phyloP scores from a whole-genome alignment of 768 basidiomycete species.

The Macrolepiota fuliginosa region DNA sequence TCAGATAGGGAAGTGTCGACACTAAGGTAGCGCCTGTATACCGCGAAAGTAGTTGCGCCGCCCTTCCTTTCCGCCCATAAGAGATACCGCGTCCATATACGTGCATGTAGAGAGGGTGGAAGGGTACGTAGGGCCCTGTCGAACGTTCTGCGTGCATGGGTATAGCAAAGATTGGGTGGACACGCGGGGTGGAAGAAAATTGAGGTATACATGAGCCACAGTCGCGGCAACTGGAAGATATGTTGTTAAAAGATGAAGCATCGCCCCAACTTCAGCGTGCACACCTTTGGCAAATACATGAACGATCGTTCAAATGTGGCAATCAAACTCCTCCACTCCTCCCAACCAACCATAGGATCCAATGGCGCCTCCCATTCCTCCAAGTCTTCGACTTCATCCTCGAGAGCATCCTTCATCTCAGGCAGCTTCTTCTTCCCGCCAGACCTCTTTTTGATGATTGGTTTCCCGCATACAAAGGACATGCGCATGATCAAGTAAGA shows the following conservation, averaged over 20 bases:
- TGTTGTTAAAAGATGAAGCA: conserved; percentile 5
- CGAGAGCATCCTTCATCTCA: conserved; percentile 86
- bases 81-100: conserved; percentile 92
- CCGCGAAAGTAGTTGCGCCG: conserved; percentile 70
- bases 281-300: conserved; percentile 90
- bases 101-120: conserved; percentile 86
- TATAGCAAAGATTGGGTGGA: conserved; percentile 78
- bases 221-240: conserved; percentile 70
- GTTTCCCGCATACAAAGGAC: conserved; percentile 82
- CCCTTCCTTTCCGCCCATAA: conserved; percentile 87
- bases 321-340: conserved; percentile 90
- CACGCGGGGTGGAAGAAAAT: conserved; percentile 88
- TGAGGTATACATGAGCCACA: conserved; percentile 94
- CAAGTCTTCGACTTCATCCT: conserved; percentile 76
- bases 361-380: conserved; percentile 86
- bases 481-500: conserved; percentile 83
- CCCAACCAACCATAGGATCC: conserved; percentile 89
- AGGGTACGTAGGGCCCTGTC: conserved; percentile 93
- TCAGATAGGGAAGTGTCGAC: conserved; percentile 83
- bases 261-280: conserved; percentile 22
- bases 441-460: conserved; percentile 66
- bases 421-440: conserved; percentile 92
- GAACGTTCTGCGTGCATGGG: conserved; percentile 91
- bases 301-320: conserved; percentile 90
- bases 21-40: conserved; percentile 87